Base-by-base conservation (phyloP, 352 stramenopile genomes). In the Phytophthora citricola region DNA sequence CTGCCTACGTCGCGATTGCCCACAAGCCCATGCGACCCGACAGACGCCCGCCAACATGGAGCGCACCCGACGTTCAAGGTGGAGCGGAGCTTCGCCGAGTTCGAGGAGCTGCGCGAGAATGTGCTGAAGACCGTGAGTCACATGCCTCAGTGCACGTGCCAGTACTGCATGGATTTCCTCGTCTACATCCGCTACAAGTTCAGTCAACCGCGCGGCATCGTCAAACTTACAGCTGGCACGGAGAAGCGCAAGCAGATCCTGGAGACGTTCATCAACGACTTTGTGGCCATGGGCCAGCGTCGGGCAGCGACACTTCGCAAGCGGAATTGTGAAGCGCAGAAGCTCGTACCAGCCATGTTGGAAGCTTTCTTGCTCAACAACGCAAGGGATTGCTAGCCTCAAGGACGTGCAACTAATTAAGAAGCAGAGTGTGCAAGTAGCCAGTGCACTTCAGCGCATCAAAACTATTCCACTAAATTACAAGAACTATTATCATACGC, bases 51-150 rank as follows among this genome's bases (percentile, higher is more conserved):
- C 0, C 31, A 54, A 4, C 48, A 58, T 14, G 44, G 56, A 32
- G 36, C 39, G 15, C 36, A 50, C 24, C 56, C 77, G 66, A 63
- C 77, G 27, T 86, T 76, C 47, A 75, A 75, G 31, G 67, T 87
- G 34, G 63, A 87, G 53, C 70, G 71, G 34, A 66, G 73, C 24
- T 90, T 86, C 56, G 76, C 77, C 4, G 75, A 87, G 8, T 90
- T 90, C 54, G 70, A 79, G 39, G 58, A 76, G 52, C 54, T 90
- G 32, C 75, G 77, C 26, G 48, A 78, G 39, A 69, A 87, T 10
- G 69, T 85, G 44, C 58, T 76, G 7, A 63, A 47, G 4, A 62
- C 47, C 22, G 72, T 79, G 36, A 73, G 59, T 59, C 63, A 39
- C 58, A 70, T 77, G 59, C 72, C 68, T 36, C 63, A 72, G 44